Conservation (phyloP, 371 early-diverging fungal genomes). For the Thermomucor indicae-seudaticae region DNA sequence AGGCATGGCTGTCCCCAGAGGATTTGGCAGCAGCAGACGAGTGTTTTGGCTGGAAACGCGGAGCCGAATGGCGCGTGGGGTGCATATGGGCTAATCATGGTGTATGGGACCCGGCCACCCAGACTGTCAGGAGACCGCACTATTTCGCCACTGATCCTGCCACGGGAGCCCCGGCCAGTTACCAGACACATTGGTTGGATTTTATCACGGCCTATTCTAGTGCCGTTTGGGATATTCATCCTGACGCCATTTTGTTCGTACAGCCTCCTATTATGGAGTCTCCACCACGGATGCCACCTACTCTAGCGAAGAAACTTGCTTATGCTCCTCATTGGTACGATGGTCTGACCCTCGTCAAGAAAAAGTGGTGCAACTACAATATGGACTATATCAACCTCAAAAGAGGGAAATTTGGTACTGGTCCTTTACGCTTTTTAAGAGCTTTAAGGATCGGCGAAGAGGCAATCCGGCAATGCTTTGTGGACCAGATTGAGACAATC, state of each 20-base stretch:
- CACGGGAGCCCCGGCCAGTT: conserved; percentile 38
- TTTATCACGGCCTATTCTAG: conserved; percentile 44
- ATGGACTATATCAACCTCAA: conserved; percentile 62
- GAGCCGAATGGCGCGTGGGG: conserved; percentile 33
- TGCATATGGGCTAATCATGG: conserved; percentile 73
- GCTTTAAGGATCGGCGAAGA: conserved; percentile 60
- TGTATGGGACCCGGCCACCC: conserved; percentile 53
- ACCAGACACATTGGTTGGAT: conserved; percentile 51
- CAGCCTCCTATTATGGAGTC: conserved; percentile 62
- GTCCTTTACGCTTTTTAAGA: conserved; percentile 44
- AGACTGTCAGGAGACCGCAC: conserved; percentile 30
- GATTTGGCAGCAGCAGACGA: conserved; percentile 29
- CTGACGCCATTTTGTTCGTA: conserved; percentile 57
- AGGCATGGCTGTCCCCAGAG: conserved; percentile 51
- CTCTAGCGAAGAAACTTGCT: conserved; percentile 45
- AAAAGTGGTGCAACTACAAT: conserved; percentile 64
- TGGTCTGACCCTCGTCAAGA: conserved; percentile 63
- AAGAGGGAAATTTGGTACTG: conserved; percentile 57
- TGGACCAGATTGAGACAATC: conserved; percentile 52
- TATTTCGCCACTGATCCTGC: conserved; percentile 57
- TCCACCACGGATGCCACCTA: conserved; percentile 48
- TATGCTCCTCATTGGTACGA: conserved; percentile 81
- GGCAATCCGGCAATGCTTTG: conserved; percentile 57
- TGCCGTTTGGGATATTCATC: conserved; percentile 43
- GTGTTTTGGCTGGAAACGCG: conserved; percentile 48